Evolutionary conservation across 2,329 filamentous ascomycete species (phyloP), one percentile per base, ranked within the genome.

Genomic region (Sporothrix euskadiensis): DNA sequence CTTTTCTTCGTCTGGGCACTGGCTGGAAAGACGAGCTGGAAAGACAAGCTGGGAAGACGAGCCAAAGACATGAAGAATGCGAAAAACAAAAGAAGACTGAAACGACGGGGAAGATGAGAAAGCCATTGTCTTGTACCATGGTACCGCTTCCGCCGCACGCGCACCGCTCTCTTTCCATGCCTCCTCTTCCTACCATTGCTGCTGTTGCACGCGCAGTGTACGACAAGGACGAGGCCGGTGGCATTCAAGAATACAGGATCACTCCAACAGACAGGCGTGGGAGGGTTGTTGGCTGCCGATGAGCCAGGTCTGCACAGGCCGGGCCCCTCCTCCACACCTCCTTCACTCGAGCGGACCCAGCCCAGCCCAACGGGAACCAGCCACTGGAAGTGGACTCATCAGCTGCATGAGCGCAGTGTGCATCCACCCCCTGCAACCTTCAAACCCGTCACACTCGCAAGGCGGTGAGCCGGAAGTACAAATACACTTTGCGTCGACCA

Each of bases 321-420:
- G 35, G 26, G 30, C 61, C 57, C 66, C 69, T 69, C 69, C 73
- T 74, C 70, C 73, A 73, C 63, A 22, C 61, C 66, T 49, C 52
- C 69, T 22, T 69, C 16, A n/a, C 49, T 54, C 12, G 19, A 65
- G 69, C 73, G 71, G 65, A 74, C 52, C 75, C 73, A 74, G 68
- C 26, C 75, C 71, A 71, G 70, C 75, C 75, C 75, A 69, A 74
- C 74, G 75, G 75, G 73, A 72, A 32, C 26, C 73, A 72, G 56
- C 65, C 61, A 66, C 12, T 47, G 8, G 16, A 65, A 71, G 74
- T 75, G 74, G 75, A 63, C 35, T 57, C 66, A 8, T 56, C 61
- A 49, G 26, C 72, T 68, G 68, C 69, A 73, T 66, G 39, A n/a
- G 35, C 35, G 47, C 16, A 44, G 41, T 26, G 56, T 47, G 52